These are phyloP conservation scores for Cucumis hystrix DNA, from an alignment of 306 rosid genomes.

Conservation along the genomic window DNA sequence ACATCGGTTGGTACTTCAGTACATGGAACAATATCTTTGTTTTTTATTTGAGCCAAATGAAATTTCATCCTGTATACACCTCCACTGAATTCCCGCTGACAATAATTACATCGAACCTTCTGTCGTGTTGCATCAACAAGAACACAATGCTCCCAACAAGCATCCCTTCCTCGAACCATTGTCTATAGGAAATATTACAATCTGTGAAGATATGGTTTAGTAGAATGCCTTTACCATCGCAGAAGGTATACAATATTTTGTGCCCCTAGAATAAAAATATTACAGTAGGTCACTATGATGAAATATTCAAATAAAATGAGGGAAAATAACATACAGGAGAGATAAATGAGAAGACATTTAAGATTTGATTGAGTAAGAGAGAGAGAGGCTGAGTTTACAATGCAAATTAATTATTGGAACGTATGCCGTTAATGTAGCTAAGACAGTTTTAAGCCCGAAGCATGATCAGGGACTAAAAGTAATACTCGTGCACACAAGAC, in stretches of 20 bases:
- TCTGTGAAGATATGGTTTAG: conserved; percentile 5
- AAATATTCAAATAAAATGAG: neutral
- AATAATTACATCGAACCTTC: conserved; percentile 64
- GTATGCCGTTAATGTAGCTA: neutral
- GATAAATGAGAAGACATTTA: neutral
- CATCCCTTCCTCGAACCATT: conserved; percentile 77
- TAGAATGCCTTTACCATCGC: neutral
- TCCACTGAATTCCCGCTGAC: conserved; percentile 62
- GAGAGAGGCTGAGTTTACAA: neutral
- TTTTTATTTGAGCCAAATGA: conserved; percentile 70
- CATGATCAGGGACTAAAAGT: neutral
- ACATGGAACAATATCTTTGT: conserved; percentile 66
- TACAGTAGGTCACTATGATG: neutral
- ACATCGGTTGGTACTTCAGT: conserved; percentile 52
- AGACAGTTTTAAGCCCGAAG: neutral
- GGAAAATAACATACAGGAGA: neutral
- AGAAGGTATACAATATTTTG: neutral
- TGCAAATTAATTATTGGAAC: neutral
- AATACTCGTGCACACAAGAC: neutral
- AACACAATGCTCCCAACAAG: conserved; percentile 66
- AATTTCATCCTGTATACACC: conserved; percentile 79
- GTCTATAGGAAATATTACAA: conserved; percentile 15
- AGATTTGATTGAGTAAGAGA: neutral
- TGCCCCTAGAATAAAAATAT: neutral
- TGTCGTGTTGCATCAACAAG: conserved; percentile 54